Percentiles rank a stretch among this genome's conserved stretches.
phyloP scores from a whole-genome alignment of 176 grass and related monocot genomes.

The Eragrostis curvula region DNA sequence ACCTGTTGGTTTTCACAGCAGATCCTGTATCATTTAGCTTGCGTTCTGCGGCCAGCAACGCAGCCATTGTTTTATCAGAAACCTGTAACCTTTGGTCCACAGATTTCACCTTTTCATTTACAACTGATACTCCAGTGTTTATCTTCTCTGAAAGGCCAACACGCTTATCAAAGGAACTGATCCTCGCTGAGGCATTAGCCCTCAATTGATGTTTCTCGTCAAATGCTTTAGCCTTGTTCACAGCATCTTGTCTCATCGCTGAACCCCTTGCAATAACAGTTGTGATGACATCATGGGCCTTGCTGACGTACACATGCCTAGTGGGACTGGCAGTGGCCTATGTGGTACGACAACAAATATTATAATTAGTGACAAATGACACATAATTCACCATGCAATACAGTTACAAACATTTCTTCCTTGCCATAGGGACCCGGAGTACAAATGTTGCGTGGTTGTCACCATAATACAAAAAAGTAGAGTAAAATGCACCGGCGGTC shows the following conservation, averaged over 20 bases:
- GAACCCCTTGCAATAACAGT: slow-evolving; percentile 83
- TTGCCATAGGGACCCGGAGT: background rate
- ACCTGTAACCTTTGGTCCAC: slow-evolving; percentile 89
- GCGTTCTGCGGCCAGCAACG: slow-evolving; percentile 80
- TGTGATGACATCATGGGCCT: slow-evolving; percentile 87
- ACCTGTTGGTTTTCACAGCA: slow-evolving; percentile 95
- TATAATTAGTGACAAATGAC: slow-evolving; percentile 2
- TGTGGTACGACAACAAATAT: background rate
- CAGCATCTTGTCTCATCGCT: slow-evolving; percentile 86
- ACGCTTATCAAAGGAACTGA: slow-evolving; percentile 84
- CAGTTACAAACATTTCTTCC: slow-evolving; percentile 21
- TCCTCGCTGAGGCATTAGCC: slow-evolving; percentile 79
- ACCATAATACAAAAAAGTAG: background rate
- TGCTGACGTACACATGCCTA: slow-evolving; percentile 66
- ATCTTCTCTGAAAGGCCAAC: slow-evolving; percentile 90
- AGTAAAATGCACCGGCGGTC: too few relatives aligned
- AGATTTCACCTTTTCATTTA: slow-evolving; percentile 94
- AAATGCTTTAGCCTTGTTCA: slow-evolving; percentile 98
- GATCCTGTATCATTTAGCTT: slow-evolving; percentile 93
- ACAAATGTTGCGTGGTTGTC: background rate
- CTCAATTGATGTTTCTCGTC: slow-evolving; percentile 85
- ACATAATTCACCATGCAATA: slow-evolving; percentile 15
- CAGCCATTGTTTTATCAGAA: slow-evolving; percentile 93
- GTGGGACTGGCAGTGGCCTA: slow-evolving; percentile 67
- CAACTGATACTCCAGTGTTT: slow-evolving; percentile 77